phyloP scores from a whole-genome alignment of 2,329 filamentous ascomycete species.

The Penicillium sp. region DNA sequence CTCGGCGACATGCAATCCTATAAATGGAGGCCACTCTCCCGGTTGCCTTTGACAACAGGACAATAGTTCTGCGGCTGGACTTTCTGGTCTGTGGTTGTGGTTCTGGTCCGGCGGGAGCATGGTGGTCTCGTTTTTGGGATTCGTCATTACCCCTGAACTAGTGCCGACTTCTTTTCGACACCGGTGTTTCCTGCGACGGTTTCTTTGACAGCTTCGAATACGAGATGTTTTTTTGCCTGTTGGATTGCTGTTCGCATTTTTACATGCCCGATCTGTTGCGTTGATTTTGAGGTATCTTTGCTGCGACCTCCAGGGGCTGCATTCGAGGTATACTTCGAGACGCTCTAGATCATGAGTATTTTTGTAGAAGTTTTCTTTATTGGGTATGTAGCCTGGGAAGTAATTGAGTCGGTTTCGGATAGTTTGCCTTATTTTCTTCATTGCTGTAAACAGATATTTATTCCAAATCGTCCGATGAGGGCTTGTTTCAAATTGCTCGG shows the following conservation, averaged over 20 bases:
- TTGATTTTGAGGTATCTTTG: neutral
- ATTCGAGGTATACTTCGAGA: neutral
- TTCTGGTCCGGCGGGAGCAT: neutral
- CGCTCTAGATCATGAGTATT: too few species aligned
- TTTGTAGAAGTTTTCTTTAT: too few species aligned
- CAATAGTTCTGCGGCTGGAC: constrained; percentile 1
- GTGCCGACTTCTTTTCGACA: neutral
- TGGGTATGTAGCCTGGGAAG: too few species aligned
- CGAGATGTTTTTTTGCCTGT: neutral
- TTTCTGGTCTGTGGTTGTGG: neutral
- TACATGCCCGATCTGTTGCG: neutral
- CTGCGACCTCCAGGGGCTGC: constrained; percentile 3
- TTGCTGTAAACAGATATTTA: too few species aligned
- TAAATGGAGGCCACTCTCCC: constrained; percentile 7
- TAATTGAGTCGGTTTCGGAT: too few species aligned
- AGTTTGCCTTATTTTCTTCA: too few species aligned
- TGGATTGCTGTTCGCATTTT: neutral
- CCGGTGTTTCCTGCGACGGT: neutral
- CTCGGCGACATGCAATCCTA: constrained; percentile 1
- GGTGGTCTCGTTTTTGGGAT: constrained; percentile 8
- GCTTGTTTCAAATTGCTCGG: too few species aligned
- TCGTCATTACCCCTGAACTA: constrained; percentile 13
- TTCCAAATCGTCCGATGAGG: too few species aligned
- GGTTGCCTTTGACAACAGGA: constrained; percentile 15
- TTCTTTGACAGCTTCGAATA: constrained; percentile 8